Percentiles rank a stretch among this genome's conserved stretches.
Evolutionary conservation across 1,284 basidiomycete species (phyloP).

Genomic region (Thelephora terrestris): DNA sequence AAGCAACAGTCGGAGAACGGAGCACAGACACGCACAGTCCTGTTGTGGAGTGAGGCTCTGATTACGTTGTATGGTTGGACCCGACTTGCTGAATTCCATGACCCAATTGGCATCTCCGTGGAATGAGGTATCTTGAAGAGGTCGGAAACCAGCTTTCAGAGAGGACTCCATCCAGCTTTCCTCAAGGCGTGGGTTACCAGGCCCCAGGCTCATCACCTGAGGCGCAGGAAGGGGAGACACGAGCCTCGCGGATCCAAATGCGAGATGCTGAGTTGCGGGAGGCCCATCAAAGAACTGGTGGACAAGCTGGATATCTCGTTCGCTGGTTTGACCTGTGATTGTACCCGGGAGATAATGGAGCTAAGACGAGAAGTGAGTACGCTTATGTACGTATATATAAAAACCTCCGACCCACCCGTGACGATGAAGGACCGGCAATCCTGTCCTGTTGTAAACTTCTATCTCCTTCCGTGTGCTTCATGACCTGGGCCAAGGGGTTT

Average conservation of each 20-base stretch:
- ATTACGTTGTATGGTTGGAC: not conserved
- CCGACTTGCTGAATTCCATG: not conserved
- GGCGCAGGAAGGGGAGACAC: constrained; percentile 1
- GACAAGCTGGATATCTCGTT: constrained; percentile 64
- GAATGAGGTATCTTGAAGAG: no score
- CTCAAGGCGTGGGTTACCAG: no score
- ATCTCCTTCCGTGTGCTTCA: constrained; percentile 89
- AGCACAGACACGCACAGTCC: not conserved
- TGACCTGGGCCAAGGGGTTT: constrained; percentile 84
- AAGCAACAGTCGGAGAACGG: not conserved
- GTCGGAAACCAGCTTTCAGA: no score
- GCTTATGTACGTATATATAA: not conserved
- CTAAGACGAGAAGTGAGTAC: constrained; percentile 26
- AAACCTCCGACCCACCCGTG: constrained; percentile 35
- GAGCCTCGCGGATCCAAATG: constrained; percentile 22
- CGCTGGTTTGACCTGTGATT: constrained; percentile 34
- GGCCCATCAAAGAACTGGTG: constrained; percentile 65
- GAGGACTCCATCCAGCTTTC: no score
- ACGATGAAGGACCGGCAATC: constrained; percentile 60
- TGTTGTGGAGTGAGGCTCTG: not conserved
- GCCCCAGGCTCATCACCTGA: no score
- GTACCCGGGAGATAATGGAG: constrained; percentile 63
- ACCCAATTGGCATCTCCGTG: not conserved
- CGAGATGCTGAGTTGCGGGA: constrained; percentile 21
- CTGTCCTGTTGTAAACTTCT: constrained; percentile 81